A percentile compares a stretch with the other conserved stretches of the same genome.
Evolutionary conservation across 2,329 filamentous ascomycete genomes (phyloP).

Genomic region (Cordyceps pruinosa): DNA sequence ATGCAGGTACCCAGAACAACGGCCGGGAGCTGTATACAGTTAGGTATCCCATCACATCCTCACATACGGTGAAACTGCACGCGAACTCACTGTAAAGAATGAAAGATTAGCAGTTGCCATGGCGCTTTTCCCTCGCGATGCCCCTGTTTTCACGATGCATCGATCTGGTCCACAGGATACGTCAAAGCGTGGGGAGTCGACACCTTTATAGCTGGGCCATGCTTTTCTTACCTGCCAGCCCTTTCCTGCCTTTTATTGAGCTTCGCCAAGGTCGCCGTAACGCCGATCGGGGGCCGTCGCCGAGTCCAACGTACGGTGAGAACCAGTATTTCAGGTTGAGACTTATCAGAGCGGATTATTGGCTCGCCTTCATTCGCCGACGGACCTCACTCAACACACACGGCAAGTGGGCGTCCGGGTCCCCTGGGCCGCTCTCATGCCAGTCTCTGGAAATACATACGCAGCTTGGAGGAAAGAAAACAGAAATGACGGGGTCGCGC

Average conservation of each 20-base stretch:
- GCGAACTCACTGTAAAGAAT: not conserved
- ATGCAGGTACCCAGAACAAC: not conserved
- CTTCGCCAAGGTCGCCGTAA: not conserved
- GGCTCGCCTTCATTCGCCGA: no score
- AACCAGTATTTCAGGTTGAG: not conserved
- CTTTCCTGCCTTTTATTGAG: no score
- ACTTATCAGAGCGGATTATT: not conserved
- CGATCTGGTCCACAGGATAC: not conserved
- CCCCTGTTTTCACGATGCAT: no score
- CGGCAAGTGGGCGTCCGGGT: no score
- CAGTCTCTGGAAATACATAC: no score
- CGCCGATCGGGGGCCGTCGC: not conserved
- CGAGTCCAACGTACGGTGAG: not conserved
- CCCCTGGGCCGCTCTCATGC: no score
- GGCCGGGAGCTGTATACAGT: not conserved
- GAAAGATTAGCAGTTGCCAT: not conserved
- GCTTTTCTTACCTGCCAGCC: no score
- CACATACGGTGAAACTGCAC: not conserved
- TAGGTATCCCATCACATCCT: not conserved
- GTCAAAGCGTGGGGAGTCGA: not conserved
- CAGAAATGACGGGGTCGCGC: no score
- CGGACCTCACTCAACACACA: no score
- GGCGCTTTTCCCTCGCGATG: not conserved
- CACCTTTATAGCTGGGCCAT: not conserved
- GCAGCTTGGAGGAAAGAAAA: no score